Percentiles rank a stretch among this genome's conserved stretches.
Evolutionary conservation across 805 yeast species (phyloP).

Genomic region (Lachancea meyersii): DNA sequence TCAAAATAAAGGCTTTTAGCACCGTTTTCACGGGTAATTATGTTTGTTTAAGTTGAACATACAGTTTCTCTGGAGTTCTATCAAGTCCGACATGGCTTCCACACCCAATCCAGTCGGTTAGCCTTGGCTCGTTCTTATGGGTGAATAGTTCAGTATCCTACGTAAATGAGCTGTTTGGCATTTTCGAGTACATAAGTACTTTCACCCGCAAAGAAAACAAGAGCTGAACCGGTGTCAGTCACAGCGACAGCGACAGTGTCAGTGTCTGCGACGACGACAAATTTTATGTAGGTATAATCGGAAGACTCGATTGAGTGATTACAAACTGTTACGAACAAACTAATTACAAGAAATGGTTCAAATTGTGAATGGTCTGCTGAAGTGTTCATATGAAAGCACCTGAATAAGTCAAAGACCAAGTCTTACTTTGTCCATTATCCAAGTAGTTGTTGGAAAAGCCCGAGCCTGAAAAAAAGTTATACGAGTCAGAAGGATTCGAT

Average conservation of each 20-base stretch:
- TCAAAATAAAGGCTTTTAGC: neutral
- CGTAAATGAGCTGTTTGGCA: too few species aligned
- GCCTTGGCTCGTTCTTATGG: too few species aligned
- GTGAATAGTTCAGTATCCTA: too few species aligned
- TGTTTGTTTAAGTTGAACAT: too few species aligned
- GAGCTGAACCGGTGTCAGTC: neutral
- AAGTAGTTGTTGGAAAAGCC: slow-evolving; percentile 51
- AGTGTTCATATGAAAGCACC: slow-evolving; percentile 33
- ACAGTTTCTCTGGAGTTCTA: slow-evolving; percentile 35
- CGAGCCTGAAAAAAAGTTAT: slow-evolving; percentile 50
- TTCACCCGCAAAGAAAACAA: too few species aligned
- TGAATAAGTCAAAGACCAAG: slow-evolving; percentile 79
- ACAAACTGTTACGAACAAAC: neutral
- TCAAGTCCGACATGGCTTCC: slow-evolving; percentile 33
- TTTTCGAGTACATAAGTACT: too few species aligned
- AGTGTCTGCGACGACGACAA: neutral
- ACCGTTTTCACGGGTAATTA: too few species aligned
- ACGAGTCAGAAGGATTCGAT: slow-evolving; percentile 59
- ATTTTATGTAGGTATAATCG: too few species aligned
- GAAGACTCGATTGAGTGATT: slow-evolving; percentile 2
- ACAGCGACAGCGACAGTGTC: neutral
- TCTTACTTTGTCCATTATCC: slow-evolving; percentile 79
- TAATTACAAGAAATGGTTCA: neutral
- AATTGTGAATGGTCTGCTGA: neutral
- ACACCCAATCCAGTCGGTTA: too few species aligned